Percentiles rank a stretch among this genome's conserved stretches.
Evolutionary conservation across 257 asterid genomes (phyloP).

Genomic region (Ajuga chamaepitys): DNA sequence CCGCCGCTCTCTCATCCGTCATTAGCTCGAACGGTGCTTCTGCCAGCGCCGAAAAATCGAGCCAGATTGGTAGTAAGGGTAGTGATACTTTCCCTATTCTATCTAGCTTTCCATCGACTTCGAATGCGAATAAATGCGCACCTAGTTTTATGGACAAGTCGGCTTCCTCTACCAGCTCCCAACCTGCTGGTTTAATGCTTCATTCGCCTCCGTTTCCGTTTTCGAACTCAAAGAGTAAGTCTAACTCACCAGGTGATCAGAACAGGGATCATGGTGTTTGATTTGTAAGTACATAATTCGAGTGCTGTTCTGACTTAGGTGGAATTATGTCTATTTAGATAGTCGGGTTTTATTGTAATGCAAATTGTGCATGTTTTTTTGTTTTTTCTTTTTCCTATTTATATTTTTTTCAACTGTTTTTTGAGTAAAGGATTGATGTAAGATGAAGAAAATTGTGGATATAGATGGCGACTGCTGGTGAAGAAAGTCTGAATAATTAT

Average conservation of each 20-base stretch:
- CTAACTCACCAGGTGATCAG: constrained; percentile 34
- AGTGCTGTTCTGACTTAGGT: too few relatives aligned
- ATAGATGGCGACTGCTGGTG: constrained; percentile 25
- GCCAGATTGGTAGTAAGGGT: constrained; percentile 6
- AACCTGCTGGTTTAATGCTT: constrained; percentile 24
- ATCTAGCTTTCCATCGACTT: constrained; percentile 50
- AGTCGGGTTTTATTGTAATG: background rate
- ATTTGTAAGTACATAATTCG: too few relatives aligned
- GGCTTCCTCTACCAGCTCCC: constrained; percentile 25
- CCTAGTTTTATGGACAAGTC: constrained; percentile 24
- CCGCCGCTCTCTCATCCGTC: constrained; percentile 79
- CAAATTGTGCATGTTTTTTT: constrained; percentile 14
- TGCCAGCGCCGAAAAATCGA: constrained; percentile 22
- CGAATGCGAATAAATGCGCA: constrained; percentile 40
- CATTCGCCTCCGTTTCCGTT: constrained; percentile 34
- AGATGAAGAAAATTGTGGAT: constrained; percentile 38
- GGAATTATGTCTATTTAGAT: too few relatives aligned
- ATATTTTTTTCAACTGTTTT: background rate
- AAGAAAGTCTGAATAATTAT: constrained; percentile 13
- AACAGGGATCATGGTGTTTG: constrained; percentile 22
- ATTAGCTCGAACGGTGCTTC: constrained; percentile 29
- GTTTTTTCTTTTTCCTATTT: background rate
- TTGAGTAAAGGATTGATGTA: constrained; percentile 19
- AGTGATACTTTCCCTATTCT: constrained; percentile 44
- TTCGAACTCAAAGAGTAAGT: constrained; percentile 36